phyloP scores from a whole-genome alignment of 1,139 yeast genomes.

The Pneumocystis carinii region DNA sequence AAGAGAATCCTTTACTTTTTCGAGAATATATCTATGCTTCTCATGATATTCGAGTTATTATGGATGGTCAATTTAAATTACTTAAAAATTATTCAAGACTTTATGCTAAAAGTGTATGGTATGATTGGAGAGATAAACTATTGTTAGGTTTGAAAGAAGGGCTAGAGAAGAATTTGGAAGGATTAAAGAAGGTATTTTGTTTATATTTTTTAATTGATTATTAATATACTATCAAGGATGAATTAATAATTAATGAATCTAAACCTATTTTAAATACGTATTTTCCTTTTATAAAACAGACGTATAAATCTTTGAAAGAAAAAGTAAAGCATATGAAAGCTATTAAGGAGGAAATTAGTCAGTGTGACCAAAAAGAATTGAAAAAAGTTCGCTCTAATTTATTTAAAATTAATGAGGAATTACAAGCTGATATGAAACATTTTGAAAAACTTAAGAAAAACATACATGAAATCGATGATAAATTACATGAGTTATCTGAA shows the following conservation, averaged over 20 bases:
- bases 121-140: conserved; percentile 41
- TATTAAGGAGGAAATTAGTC: conserved; percentile 9
- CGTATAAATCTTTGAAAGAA: conserved; percentile 11
- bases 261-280: background rate
- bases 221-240: background rate
- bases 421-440: background rate
- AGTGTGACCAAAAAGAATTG: conserved; percentile 14
- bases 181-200: conserved; percentile 12
- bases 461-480: conserved; percentile 1
- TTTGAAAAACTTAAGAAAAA: conserved; percentile 1
- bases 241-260: background rate
- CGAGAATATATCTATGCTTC: conserved; percentile 32
- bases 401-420: conserved; percentile 5
- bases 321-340: conserved; percentile 17
- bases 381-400: conserved; percentile 9
- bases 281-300: background rate
- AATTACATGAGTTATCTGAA: background rate
- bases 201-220: background rate
- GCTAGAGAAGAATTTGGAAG: conserved; percentile 22
- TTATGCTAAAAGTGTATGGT: conserved; percentile 42
- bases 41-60: conserved; percentile 27
- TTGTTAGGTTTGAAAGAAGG: conserved; percentile 31
- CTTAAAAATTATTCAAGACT: conserved; percentile 37
- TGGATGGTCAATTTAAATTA: conserved; percentile 35
- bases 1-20: conserved; percentile 37